Base-by-base conservation (phyloP, 2,329 filamentous ascomycete species). In the Aspergillus sp. region DNA sequence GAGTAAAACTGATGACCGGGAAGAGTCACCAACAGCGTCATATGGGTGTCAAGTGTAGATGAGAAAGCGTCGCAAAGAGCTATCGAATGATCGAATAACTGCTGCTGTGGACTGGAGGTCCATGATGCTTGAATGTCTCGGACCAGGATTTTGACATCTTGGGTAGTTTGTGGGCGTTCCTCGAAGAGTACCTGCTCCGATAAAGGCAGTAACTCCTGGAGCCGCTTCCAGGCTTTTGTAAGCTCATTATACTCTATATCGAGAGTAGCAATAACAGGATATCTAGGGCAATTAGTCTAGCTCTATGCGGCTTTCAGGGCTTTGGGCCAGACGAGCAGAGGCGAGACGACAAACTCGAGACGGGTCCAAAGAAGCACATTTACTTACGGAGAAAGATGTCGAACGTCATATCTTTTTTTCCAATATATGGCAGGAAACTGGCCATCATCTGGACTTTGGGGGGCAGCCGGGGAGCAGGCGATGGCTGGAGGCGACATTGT, bases 241-340 rank as follows among this genome's bases (percentile, higher is more conserved):
- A 76, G 64, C 62, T 75, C 73, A 59, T 72, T 74, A 49, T 70
- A 70, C 66, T 76, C 73, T 55, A 74, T 64, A 57, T 76, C 73
- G 45, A 76, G 72, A 55, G 65, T 67, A 5, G 66, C 68, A 59
- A 72, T 69, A 15, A 65, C 61, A n/a, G 68, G 64, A 31, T 67
- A 62, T 17, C 72, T 74, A 39, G 33, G 27, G 17, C 11, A 33
- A 31, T 51, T 12, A 35, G 37, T 15, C 53, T 21, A 59, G 45
- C 14, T 46, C 15, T 31, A 12, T 6, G 24, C n/a, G 5, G 21
- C n/a, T 21, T 19, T 4, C 4, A 39, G 7, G n/a, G 15, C 23
- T 31, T 9, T 31, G 24, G 17, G 7, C 8, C 44, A 14, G 44
- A 15, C 15, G 43, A 12, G 48, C 19, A 23, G 21, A 2, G 44